These are phyloP conservation scores for Skeletonema marinoi DNA, from an alignment of 108 stramenopile genomes.

Conservation along the genomic window DNA sequence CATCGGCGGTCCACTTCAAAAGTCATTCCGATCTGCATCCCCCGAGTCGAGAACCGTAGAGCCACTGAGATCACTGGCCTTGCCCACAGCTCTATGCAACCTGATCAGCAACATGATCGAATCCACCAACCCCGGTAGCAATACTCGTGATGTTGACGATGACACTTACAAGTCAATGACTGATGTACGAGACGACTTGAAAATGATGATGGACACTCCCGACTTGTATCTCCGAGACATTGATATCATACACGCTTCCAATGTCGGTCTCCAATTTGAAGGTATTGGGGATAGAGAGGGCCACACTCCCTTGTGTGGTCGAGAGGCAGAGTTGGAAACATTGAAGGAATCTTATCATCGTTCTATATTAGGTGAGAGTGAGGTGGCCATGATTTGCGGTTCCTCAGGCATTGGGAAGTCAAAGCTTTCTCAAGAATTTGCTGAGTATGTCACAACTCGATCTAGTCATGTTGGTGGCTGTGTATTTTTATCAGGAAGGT, in stretches of 20 bases:
- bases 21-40: too few species aligned
- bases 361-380: background rate
- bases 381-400: background rate
- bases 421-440: background rate
- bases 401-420: background rate
- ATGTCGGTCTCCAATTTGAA: conserved; percentile 4
- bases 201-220: background rate
- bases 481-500: conserved; percentile 21
- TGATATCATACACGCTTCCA: background rate
- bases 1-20: too few species aligned
- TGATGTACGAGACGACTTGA: conserved; percentile 2
- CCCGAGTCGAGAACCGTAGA: background rate
- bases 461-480: background rate
- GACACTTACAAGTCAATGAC: background rate
- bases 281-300: too few species aligned
- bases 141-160: background rate
- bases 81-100: conserved; percentile 3
- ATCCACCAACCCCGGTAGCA: too few species aligned
- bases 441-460: background rate
- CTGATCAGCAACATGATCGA: conserved; percentile 5
- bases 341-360: background rate
- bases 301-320: background rate
- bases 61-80: background rate
- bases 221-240: background rate
- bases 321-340: background rate